phyloP scores from a whole-genome alignment of 2,329 filamentous ascomycete species.

The Neophaeococcomyces aloes region DNA sequence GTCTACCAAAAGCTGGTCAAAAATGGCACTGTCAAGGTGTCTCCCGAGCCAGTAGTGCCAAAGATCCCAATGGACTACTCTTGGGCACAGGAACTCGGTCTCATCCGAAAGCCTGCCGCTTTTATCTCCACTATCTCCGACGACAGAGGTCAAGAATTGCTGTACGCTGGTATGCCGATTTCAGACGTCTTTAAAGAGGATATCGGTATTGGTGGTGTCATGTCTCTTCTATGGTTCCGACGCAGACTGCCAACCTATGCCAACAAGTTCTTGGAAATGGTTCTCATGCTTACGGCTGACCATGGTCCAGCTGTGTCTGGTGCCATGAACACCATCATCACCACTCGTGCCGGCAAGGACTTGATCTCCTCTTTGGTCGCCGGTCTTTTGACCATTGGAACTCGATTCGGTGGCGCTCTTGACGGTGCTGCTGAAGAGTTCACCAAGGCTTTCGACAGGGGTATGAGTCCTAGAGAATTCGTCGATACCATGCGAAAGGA shows the following conservation, averaged over 20 bases:
- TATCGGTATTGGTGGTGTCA: constrained; percentile 98
- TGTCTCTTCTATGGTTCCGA: constrained; percentile 99
- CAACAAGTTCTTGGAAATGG: constrained; percentile 99
- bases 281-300: constrained; percentile 98
- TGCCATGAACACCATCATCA: constrained; percentile 99
- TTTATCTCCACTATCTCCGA: constrained; percentile 99
- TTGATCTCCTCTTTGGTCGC: constrained; percentile 89
- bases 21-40: constrained; percentile 72
- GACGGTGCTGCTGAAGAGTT: constrained; percentile 98
- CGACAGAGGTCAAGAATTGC: constrained; percentile 96
- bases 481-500: constrained; percentile 98
- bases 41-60: constrained; percentile 80
- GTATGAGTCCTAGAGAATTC: constrained; percentile 94
- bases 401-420: constrained; percentile 94
- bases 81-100: constrained; percentile 97
- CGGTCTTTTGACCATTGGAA: constrained; percentile 96
- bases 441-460: constrained; percentile 95
- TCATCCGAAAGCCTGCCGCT: constrained; percentile 97
- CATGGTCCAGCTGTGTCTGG: constrained; percentile 98
- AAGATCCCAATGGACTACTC: constrained; percentile 99
- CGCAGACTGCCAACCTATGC: constrained; percentile 91
- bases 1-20: constrained; percentile 86
- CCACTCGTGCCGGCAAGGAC: constrained; percentile 97
- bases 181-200: constrained; percentile 99
- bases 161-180: constrained; percentile 98